phyloP scores from a whole-genome alignment of 306 rosid genomes.

The Styphnolobium japonicum region DNA sequence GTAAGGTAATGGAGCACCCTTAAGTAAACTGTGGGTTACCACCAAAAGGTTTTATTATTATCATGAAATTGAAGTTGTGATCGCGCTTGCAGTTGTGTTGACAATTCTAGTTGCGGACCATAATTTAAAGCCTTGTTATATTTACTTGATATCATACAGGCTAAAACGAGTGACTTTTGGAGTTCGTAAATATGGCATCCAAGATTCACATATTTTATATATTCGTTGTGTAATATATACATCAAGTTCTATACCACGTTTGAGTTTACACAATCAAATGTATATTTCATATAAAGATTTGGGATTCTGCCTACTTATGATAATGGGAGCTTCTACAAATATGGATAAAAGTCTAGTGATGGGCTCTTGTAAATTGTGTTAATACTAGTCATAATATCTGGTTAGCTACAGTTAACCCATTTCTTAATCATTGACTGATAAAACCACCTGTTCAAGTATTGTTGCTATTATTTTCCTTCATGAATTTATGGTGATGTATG shows the following conservation, averaged over 20 bases:
- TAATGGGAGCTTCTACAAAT: not conserved
- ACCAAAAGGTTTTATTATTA: not conserved
- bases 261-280: not conserved
- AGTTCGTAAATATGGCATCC: not conserved
- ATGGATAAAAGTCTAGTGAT: not conserved
- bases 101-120: too few relatives aligned
- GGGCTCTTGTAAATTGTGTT: not conserved
- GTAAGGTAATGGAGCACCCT: not conserved
- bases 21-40: not conserved
- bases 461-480: not conserved
- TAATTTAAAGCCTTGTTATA: too few relatives aligned
- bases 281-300: not conserved
- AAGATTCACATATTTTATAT: constrained; percentile 2
- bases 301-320: not conserved
- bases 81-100: too few relatives aligned
- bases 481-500: constrained; percentile 6
- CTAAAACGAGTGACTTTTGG: constrained; percentile 2
- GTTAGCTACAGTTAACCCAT: not conserved
- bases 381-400: not conserved
- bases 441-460: not conserved
- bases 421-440: not conserved
- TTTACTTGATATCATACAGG: constrained; percentile 6
- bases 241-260: not conserved
- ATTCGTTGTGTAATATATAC: not conserved
- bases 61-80: too few relatives aligned